Evolutionary conservation across 352 stramenopile genomes (phyloP).

Genomic region (Thalassiosira livingstoniorum): DNA sequence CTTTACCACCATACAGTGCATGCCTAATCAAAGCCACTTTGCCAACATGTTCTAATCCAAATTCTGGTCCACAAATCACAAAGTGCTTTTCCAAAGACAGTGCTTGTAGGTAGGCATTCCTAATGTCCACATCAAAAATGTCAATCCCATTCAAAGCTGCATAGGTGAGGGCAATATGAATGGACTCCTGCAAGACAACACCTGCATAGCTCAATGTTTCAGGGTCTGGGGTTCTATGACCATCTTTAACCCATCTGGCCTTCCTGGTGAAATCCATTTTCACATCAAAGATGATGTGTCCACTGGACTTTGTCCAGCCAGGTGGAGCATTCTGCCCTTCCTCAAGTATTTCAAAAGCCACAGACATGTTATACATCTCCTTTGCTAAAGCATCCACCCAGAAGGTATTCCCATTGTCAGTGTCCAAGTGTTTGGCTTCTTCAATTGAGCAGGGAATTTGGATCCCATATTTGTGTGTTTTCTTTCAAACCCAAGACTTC

Average conservation of each 20-base stretch:
- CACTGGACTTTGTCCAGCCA: conserved; percentile 20
- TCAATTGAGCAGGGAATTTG: conserved; percentile 53
- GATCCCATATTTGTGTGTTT: conserved; percentile 67
- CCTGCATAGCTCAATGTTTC: conserved; percentile 43
- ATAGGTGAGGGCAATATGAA: conserved; percentile 34
- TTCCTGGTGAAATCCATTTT: conserved; percentile 32
- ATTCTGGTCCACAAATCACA: conserved; percentile 53
- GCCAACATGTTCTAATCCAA: conserved; percentile 53
- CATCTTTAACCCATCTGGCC: conserved; percentile 19
- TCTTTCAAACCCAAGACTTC: conserved; percentile 35
- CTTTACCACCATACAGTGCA: conserved; percentile 66
- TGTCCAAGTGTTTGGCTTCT: conserved; percentile 52
- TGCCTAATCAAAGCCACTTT: conserved; percentile 50
- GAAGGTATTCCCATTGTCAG: conserved; percentile 56
- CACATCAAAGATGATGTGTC: conserved; percentile 41
- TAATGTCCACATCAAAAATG: conserved; percentile 50
- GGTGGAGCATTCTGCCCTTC: conserved; percentile 12
- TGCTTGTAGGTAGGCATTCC: conserved; percentile 46
- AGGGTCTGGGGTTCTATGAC: conserved; percentile 17
- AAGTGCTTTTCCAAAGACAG: conserved; percentile 5
- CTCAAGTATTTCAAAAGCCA: conserved; percentile 65
- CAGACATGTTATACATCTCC: conserved; percentile 61
- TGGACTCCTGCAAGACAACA: conserved; percentile 49
- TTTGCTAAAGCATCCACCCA: conserved; percentile 61
- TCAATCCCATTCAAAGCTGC: conserved; percentile 33